Evolutionary conservation across 2,329 filamentous ascomycete genomes (phyloP), one percentile per base, ranked within the genome.

Genomic region (Monosporascus sp.): DNA sequence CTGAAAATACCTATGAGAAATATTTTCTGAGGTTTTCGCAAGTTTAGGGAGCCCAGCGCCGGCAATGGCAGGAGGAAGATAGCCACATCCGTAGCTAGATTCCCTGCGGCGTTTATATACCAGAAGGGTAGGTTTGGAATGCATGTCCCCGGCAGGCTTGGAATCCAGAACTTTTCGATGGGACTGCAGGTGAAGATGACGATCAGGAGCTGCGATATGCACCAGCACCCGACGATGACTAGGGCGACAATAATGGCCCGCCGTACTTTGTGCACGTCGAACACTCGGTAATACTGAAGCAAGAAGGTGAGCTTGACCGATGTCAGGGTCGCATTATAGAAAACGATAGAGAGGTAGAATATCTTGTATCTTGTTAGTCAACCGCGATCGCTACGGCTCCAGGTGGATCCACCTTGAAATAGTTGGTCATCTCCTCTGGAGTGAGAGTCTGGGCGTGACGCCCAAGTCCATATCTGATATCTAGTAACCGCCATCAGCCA

Each of bases 1-100:
- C 68, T 66, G 50, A 74, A 74, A 44, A 74, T 68, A 6, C 63
- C 66, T 1, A 72, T 61, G 8, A 74, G 62, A 4, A 67, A 57
- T 6, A 70, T 51, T 43, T 66, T 66, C 47, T 72, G 71, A 6
- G 60, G 58, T 24, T 57, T 65, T 0, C 66, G 67, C 20, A 73
- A 63, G n/a, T 72, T 67, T 20, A 73, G 54, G 20, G 61, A 60
- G 11, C 56, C 56, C 9, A 74, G 55, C 2, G 70, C 62, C 1
- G 72, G 71, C 2, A 74, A 55, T 3, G 71, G 71, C n/a, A 73
- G 49, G 1, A 69, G 38, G 48, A 74, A 69, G 34, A 74, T 67
- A 6, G 62, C 58, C 20, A 73, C 57, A 44, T 74, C 71, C 17
- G 69, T 71, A 8, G 61, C 56, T 41, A 73, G 71, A 54, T 73